Percentiles rank a stretch among this genome's conserved stretches.
Conservation (phyloP, 176 grass and related monocot genomes). For the Ananas comosus region DNA sequence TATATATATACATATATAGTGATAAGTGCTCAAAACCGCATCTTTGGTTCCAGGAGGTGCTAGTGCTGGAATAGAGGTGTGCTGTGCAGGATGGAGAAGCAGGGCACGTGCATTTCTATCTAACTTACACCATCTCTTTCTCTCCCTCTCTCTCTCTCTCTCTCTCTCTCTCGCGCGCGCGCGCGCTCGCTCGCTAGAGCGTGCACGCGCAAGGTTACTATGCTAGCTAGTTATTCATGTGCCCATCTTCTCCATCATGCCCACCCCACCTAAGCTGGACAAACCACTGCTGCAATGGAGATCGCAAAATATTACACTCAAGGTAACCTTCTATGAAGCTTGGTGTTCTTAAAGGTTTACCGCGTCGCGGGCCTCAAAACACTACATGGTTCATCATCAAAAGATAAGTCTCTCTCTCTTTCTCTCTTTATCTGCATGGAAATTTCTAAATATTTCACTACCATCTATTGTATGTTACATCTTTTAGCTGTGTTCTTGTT, state of each 20-base stretch:
- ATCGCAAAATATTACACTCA: too few relatives aligned
- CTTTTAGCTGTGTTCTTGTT: too few relatives aligned
- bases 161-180: too few relatives aligned
- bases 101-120: slow-evolving; percentile 38
- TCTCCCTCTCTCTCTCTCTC: neutral
- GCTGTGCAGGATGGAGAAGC: slow-evolving; percentile 36
- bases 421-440: too few relatives aligned
- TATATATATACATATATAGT: too few relatives aligned
- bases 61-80: slow-evolving; percentile 8
- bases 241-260: slow-evolving; percentile 27
- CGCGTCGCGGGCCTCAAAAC: too few relatives aligned
- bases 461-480: too few relatives aligned
- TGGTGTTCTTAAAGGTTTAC: too few relatives aligned
- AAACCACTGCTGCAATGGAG: neutral
- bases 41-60: neutral
- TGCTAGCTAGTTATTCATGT: slow-evolving; percentile 26
- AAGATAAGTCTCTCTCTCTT: too few relatives aligned
- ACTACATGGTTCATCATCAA: too few relatives aligned
- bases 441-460: too few relatives aligned
- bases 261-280: slow-evolving; percentile 12
- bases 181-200: neutral
- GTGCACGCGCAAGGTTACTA: neutral
- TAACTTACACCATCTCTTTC: neutral
- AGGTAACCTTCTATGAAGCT: too few relatives aligned
- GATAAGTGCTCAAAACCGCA: neutral